Conservation (phyloP, 768 basidiomycete genomes). For the Trametes cubensis region DNA sequence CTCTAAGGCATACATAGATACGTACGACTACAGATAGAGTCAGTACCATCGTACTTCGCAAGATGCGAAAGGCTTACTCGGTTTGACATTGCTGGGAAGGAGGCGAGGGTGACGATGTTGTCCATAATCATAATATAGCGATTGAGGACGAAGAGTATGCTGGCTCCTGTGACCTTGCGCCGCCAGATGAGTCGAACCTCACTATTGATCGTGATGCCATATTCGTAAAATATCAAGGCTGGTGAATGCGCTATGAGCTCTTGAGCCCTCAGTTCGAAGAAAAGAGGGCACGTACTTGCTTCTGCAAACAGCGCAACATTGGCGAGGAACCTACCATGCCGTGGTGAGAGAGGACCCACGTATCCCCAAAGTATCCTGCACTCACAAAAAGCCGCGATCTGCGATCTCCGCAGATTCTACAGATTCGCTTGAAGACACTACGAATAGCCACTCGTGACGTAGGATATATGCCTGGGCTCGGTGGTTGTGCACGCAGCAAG, state of each 20-base stretch:
- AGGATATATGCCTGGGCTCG: too few relatives aligned
- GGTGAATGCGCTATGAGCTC: not conserved
- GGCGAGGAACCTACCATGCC: not conserved
- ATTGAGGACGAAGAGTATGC: conserved; percentile 21
- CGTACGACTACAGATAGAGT: not conserved
- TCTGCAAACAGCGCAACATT: not conserved
- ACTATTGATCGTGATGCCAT: conserved; percentile 15
- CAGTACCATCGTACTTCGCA: not conserved
- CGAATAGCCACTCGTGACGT: too few relatives aligned
- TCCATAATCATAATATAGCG: conserved; percentile 15
- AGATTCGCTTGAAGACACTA: too few relatives aligned
- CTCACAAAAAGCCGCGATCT: not conserved
- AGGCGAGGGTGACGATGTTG: conserved; percentile 2
- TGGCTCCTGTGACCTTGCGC: conserved; percentile 18
- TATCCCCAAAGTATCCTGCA: too few relatives aligned
- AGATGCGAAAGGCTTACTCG: not conserved
- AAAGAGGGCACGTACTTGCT: not conserved
- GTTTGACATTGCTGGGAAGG: not conserved
- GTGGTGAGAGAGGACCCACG: not conserved
- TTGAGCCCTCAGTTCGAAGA: not conserved
- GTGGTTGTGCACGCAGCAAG: too few relatives aligned
- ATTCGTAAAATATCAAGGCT: conserved; percentile 21
- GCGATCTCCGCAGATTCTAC: too few relatives aligned
- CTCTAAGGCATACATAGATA: too few relatives aligned
- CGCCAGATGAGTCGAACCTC: conserved; percentile 23